Evolutionary conservation across 1,139 yeast species (phyloP).

Genomic region (Groenewaldozyma sp.): DNA sequence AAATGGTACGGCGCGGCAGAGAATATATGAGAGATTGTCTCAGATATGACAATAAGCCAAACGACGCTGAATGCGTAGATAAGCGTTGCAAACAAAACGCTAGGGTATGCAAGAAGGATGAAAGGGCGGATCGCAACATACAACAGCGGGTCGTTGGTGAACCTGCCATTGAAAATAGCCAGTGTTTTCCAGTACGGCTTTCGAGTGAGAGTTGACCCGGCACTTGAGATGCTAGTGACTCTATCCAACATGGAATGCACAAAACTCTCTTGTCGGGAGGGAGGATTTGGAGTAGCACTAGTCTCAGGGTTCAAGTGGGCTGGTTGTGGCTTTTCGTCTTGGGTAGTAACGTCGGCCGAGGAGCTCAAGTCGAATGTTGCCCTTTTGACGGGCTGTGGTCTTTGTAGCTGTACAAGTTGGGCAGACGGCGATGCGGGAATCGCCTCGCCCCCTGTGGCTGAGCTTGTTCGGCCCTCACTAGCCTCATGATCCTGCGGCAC

Average conservation of each 20-base stretch:
- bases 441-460: neutral
- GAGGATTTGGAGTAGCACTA: neutral
- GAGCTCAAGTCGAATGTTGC: neutral
- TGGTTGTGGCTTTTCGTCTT: neutral
- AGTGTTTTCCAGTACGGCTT: conserved; percentile 21
- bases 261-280: conserved; percentile 1
- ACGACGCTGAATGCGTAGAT: conserved; percentile 51
- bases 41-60: conserved; percentile 55
- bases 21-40: conserved; percentile 46
- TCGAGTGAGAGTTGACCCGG: conserved; percentile 8
- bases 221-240: neutral
- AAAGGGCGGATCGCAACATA: conserved; percentile 51
- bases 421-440: neutral
- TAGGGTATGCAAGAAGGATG: conserved; percentile 43
- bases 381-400: neutral
- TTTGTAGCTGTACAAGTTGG: neutral
- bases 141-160: conserved; percentile 46
- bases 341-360: neutral
- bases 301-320: neutral
- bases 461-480: neutral
- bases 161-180: conserved; percentile 36
- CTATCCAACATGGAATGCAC: conserved; percentile 10
- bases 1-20: conserved; percentile 39
- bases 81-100: conserved; percentile 45
- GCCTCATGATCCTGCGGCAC: conserved; percentile 1